Conservation (phyloP, 805 yeast genomes). For the Candida sanyiensis region DNA sequence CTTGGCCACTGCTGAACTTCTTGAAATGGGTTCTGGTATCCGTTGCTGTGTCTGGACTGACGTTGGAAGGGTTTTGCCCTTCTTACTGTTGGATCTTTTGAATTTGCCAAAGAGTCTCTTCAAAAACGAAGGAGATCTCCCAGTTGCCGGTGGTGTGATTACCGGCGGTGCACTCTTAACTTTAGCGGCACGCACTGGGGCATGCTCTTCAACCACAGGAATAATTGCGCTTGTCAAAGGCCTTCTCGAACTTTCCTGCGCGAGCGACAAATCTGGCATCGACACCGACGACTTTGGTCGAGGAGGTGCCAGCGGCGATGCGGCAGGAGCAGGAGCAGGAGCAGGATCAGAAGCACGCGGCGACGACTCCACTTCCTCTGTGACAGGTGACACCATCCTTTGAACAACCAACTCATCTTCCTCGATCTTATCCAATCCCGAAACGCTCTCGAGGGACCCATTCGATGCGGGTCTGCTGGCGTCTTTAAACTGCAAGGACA, state of each 20-base stretch:
- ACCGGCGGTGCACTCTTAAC: too few species aligned
- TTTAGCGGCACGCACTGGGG: background rate
- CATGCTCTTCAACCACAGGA: background rate
- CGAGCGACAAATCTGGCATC: background rate
- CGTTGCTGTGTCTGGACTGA: too few species aligned
- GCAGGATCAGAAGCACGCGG: background rate
- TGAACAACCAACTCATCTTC: conserved; percentile 5
- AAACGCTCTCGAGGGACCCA: too few species aligned
- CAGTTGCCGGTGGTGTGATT: background rate
- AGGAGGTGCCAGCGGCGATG: background rate
- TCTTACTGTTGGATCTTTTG: conserved; percentile 8
- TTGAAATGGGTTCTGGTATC: too few species aligned
- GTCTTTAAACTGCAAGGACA: conserved; percentile 9
- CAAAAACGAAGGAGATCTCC: conserved; percentile 21
- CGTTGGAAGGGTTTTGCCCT: too few species aligned
- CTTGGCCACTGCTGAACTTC: too few species aligned
- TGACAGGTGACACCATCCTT: background rate
- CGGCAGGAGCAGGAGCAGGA: background rate
- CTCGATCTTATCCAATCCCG: conserved; percentile 17
- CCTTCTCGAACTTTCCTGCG: background rate
- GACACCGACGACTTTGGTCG: background rate
- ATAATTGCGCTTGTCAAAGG: background rate
- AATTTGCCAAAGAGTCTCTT: conserved; percentile 19
- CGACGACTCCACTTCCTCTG: background rate
- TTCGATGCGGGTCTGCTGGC: too few species aligned